Base-by-base conservation (phyloP, 2,329 filamentous ascomycete species). In the Sarocladiaceae sp. region DNA sequence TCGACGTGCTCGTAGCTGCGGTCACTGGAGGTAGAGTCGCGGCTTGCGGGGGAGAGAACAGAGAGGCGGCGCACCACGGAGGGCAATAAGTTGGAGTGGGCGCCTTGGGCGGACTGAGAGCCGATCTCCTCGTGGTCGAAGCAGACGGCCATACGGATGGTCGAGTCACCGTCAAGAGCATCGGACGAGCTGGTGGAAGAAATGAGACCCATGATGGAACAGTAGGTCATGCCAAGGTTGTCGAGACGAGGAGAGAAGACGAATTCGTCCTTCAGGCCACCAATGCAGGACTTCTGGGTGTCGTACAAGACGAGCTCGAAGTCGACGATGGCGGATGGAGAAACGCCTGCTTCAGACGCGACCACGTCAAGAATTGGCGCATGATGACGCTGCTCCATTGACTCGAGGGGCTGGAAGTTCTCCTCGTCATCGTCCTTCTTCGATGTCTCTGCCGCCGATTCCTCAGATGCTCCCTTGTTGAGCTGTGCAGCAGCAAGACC, bases 81-180 rank as follows among this genome's bases (percentile, higher is more conserved):
- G 2, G 94, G 93, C 17, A 99, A 80, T 53, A 96, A 79, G 71
- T 96, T 96, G 4, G 90, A 96, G 71, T 95, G 85, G 17, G 94
- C 94, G 56, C 94, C 94, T 64, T 99, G 94, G 4, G 93, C 92
- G 2, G 91, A 96, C 53, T 82, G 85, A 56, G 90, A 96, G 51
- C 94, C 94, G 63, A 99, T 94, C 67, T 99, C 94, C 71, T 99
- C 94, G 72, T 99, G 92, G 67, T 99, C 94, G 68, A 99, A 99
- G 70, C 93, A 89, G 31, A 91, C 87, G 59, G 95, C 87, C n/a
- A 99, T 77, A 42, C 94, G 90, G 63, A 97, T 97, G 17, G 83
- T 86, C 3, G 82, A 75, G 64, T 97, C 93, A 20, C 86, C 71
- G 39, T 90, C 83, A 25, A 97, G 79, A 5, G 86, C 79, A 3